Evolutionary conservation across 176 grass and related monocot species (phyloP), one percentile per base, ranked within the genome.

Genomic region (Hsuehochloa calcarea): DNA sequence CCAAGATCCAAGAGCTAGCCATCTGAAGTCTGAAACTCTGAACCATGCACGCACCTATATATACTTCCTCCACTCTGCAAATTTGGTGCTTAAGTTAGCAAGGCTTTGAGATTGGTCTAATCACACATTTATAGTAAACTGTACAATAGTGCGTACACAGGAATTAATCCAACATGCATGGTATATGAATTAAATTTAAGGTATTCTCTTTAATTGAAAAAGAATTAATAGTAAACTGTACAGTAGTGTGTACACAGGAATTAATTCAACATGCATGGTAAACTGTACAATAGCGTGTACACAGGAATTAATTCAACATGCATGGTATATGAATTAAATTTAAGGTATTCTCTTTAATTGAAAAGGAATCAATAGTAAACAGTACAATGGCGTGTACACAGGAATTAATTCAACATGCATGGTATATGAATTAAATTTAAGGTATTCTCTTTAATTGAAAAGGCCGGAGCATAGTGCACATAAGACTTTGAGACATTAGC

Each of bases 401-500:
- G 6, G 12, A 75, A 29, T 60, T 4, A 23, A 60, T 60, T 60
- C n/a, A 60, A 1, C 9, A 60, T 60, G 56, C n/a, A 60, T 23
- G 29, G 45, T 56, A 81, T 10, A 19, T 23, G 4, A 11, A 12
- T 64, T 52, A 10, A 44, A 39, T 39, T 11, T 45, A 77, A 46
- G 29, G 1, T 77, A 10, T 34, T 52, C 6, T 41, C 27, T 61
- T 43, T 1, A 82, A 50, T 5, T 25, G 65, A n/a, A 78, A 65
- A 59, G 63, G 61, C 49, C 46, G 55, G 66, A 64, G 43, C 80
- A 68, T 50, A 59, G 62, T 47, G 78, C 59, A 73, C 74, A 47
- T 64, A 77, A 82, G 71, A 90, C 83, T 81, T 71, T 70, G 54
- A 54, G 88, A 62, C 83, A 77, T 75, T 52, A 80, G 78, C 46